Evolutionary conservation across 768 basidiomycete genomes (phyloP), one percentile per base, ranked within the genome.

Genomic region (Lanmaoa pseudosensibilis): DNA sequence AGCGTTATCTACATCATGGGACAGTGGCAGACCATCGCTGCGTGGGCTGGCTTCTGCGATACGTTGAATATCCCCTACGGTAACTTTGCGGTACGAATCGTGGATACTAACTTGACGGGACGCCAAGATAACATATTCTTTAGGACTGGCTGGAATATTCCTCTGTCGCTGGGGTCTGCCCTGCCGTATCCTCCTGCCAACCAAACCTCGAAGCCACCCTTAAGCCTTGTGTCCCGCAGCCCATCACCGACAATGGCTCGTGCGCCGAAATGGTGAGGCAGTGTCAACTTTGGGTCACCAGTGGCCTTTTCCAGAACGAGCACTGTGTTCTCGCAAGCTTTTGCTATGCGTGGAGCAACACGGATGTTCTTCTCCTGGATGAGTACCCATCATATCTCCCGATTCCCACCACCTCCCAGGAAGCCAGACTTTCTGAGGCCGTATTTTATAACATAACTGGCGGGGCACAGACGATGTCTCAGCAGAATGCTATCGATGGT

Each of bases 71-170:
- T 67, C 15, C 66, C 65, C 23, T 68, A 60, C 36, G 23, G 41
- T 11, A 65, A 68, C 32, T 55, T 67, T 49, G 54, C 60, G 37
- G 63, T 66, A 40, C 11, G 59, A 43, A 16, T 44, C 5, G 1
- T 21, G 21, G 23, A 10, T 6, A 12, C 4, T 34, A 16, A 30
- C n/a, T 4, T 46, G 6, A 33, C 18, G 8, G 38, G 4, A 2
- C 5, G 4, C 23, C 2, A 38, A 10, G 2, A 30, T 57, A 8
- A 46, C 37, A 46, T 23, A 5, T 52, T 55, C 15, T 45, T 3
- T 23, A 68, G 66, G 66, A 66, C 32, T 68, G 66, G 66, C 39
- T 68, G 21, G 57, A 62, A 25, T 66, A 65, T 53, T 62, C 63
- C 7, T 49, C 63, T 13, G 27, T 51, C n/a, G 52, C 65, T 8